Base-by-base conservation (phyloP, 306 rosid species). In the Ormosia emarginata region DNA sequence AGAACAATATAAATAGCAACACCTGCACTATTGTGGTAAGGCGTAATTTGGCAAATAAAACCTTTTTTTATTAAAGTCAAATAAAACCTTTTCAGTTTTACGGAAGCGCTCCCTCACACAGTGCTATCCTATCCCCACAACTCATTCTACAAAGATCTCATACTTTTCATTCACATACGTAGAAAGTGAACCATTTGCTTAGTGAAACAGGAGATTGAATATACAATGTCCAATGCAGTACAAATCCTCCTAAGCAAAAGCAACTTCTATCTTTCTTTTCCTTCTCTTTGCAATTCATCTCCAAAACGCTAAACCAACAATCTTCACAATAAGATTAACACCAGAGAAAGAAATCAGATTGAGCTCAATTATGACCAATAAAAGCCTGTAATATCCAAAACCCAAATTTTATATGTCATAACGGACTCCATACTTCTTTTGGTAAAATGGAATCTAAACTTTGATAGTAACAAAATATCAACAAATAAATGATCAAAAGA, bases 401-500 rank as follows among this genome's bases (percentile, higher is more conserved):
- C 50, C 47, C 70, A 71, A 53, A 76, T 44, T 49, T 79, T 74
- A 44, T 40, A 68, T 43, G 57, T 8, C 79, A 80, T 49, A 62
- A 53, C 80, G 39, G 61, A 77, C 49, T 69, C 61, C 72, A 70
- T 36, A 70, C 24, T 24, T 24, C 1, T 24, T 24, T 24, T 24
- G 24, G 24, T 24, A 24, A 24, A 24, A 24, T 24, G 24, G 24
- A 24, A 24, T 24, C 24, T 24, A 24, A 0, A 24, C 24, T 24
- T 24, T 24, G 24, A 24, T 24, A 24, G 24, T 24, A 24, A 24
- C 24, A 24, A 0, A 24, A 24, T 65, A 71, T 77, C 53, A 85
- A 71, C 77, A 78, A 37, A 62, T 14, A 64, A 85, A 39, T 37
- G 59, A 77, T 30, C 59, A 64, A 52, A 56, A 73, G 57, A 30